A percentile compares a stretch with the other conserved stretches of the same genome.
phyloP scores from a whole-genome alignment of 106 monocot species.

The Agapanthus africanus region DNA sequence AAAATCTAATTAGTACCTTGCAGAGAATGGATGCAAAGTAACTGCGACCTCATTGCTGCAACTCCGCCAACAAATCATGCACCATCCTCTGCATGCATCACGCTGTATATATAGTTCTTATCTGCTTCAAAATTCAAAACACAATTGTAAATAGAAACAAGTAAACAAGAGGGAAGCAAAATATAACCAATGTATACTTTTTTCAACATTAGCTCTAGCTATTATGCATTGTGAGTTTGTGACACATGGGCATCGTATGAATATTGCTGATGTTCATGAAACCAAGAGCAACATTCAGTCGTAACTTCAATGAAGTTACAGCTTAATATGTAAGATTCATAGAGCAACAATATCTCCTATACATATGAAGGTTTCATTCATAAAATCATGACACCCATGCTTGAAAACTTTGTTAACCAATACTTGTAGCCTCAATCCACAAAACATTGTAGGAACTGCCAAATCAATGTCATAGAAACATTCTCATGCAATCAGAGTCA shows the following conservation, averaged over 20 bases:
- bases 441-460: too few relatives aligned
- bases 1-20: background rate
- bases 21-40: background rate
- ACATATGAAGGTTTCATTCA: too few relatives aligned
- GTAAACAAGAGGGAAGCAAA: background rate
- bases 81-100: conserved; percentile 10
- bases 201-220: background rate
- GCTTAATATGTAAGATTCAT: too few relatives aligned
- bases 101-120: conserved; percentile 4
- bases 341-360: too few relatives aligned
- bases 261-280: background rate
- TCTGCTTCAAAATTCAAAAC: conserved; percentile 4
- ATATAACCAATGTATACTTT: background rate
- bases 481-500: too few relatives aligned
- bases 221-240: too few relatives aligned
- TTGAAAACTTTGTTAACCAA: too few relatives aligned
- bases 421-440: too few relatives aligned
- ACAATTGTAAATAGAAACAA: background rate
- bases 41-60: conserved; percentile 5
- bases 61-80: background rate
- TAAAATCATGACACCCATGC: too few relatives aligned
- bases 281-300: background rate
- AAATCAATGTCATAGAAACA: too few relatives aligned
- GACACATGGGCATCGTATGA: background rate
- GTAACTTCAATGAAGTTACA: too few relatives aligned